Evolutionary conservation across 73 alveolate genomes (phyloP), one percentile per base, ranked within the genome.

Genomic region (Effrenium voratum): DNA sequence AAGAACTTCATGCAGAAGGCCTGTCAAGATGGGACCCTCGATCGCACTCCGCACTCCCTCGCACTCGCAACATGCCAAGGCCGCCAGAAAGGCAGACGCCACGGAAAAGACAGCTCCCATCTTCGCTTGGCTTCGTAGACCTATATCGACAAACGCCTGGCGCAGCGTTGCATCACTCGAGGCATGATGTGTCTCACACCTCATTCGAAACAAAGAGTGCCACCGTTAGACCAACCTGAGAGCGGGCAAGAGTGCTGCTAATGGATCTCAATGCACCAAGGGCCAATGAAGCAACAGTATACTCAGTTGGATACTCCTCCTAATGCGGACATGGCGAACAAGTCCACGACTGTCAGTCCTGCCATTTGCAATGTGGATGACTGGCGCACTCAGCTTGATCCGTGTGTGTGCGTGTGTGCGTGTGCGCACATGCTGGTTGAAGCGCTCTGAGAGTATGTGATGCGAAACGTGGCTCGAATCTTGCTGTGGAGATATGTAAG

Each of bases 321-420:
- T 34, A 86, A 68, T n/a, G 94, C 60, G 8, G 94, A 86, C 94
- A 86, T 86, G 28, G 94, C 83, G 28, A 86, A 86, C 40, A 86
- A 82, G 82, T 86, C 94, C 63, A 86, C 94, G 16, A 86, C 94
- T n/a, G 94, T 86, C 81, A 86, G 41, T 47, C 94, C 94, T 86
- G 75, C 2, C 6, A 12, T n/a, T n/a, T n/a, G n/a, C n/a, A n/a
- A n/a, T n/a, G n/a, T n/a, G n/a, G n/a, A n/a, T n/a, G n/a, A n/a
- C n/a, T n/a, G n/a, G n/a, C n/a, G n/a, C n/a, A n/a, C n/a, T n/a
- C n/a, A n/a, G n/a, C n/a, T n/a, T n/a, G n/a, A n/a, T n/a, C n/a
- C n/a, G n/a, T n/a, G n/a, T n/a, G n/a, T n/a, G n/a, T n/a, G n/a
- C n/a, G n/a, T n/a, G n/a, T n/a, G n/a, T n/a, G n/a, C n/a, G n/a